Evolutionary conservation across 2,329 filamentous ascomycete species (phyloP).

Genomic region (Diaporthe vexans): DNA sequence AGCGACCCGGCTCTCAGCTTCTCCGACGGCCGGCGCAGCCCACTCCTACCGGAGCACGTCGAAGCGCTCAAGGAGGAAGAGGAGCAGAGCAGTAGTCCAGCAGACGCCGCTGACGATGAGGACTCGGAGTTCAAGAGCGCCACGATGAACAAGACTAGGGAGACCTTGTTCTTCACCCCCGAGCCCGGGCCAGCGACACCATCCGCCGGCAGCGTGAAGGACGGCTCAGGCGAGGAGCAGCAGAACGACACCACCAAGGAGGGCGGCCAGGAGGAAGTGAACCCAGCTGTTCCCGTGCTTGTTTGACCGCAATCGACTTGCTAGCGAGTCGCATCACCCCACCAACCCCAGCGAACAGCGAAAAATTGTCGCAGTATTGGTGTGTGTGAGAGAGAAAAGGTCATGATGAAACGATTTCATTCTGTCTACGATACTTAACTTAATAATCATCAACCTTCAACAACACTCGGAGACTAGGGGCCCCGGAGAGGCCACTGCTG

Average conservation of each 20-base stretch:
- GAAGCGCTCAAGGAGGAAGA: slow-evolving; percentile 50
- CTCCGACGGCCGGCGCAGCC: slow-evolving; percentile 70
- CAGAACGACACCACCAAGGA: slow-evolving; percentile 32
- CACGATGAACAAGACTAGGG: slow-evolving; percentile 49
- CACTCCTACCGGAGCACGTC: slow-evolving; percentile 65
- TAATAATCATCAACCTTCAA: slow-evolving; percentile 35
- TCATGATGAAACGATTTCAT: slow-evolving; percentile 40
- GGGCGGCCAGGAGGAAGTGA: slow-evolving; percentile 22
- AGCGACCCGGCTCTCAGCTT: slow-evolving; percentile 73
- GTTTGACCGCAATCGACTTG: slow-evolving; percentile 34
- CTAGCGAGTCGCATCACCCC: background rate
- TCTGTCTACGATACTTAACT: slow-evolving; percentile 38
- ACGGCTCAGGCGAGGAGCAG: slow-evolving; percentile 42
- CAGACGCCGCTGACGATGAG: slow-evolving; percentile 42
- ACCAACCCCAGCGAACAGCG: background rate
- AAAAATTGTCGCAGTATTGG: background rate
- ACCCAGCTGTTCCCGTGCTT: slow-evolving; percentile 35
- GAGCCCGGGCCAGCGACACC: slow-evolving; percentile 54
- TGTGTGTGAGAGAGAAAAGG: background rate
- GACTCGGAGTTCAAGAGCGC: slow-evolving; percentile 45
- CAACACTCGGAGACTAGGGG: background rate
- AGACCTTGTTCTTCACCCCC: slow-evolving; percentile 58
- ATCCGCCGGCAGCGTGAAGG: slow-evolving; percentile 45
- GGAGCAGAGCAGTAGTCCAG: slow-evolving; percentile 21
- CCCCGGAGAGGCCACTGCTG: too few relatives aligned